phyloP scores from a whole-genome alignment of 768 basidiomycete genomes.

The Xerocomellus dryophilus region DNA sequence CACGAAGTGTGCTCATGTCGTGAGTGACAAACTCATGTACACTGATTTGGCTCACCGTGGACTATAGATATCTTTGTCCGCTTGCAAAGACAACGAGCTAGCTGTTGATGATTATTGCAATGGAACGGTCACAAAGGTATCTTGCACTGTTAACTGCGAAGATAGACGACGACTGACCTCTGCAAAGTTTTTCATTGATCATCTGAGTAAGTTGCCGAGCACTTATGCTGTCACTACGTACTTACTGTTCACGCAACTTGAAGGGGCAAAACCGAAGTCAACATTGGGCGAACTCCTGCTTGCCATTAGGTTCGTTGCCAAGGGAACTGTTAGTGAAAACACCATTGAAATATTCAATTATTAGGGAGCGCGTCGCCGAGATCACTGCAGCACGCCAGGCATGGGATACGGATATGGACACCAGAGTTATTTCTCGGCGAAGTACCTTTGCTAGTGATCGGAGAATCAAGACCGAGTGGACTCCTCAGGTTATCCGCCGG shows the following conservation, averaged over 20 bases:
- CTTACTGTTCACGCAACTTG: background rate
- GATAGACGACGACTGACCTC: background rate
- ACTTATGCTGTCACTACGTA: background rate
- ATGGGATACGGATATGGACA: conserved; percentile 3
- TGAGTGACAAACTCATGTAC: conserved; percentile 9
- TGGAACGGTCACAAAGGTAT: conserved; percentile 24
- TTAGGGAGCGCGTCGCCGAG: conserved; percentile 18
- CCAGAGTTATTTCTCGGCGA: conserved; percentile 7
- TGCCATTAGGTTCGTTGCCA: conserved; percentile 22
- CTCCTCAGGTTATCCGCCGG: conserved; percentile 9
- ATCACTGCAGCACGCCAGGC: conserved; percentile 16
- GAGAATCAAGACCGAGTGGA: background rate
- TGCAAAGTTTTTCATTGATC: conserved; percentile 29
- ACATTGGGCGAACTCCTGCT: conserved; percentile 23
- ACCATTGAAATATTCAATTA: background rate
- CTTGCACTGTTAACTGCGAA: background rate
- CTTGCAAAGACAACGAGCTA: conserved; percentile 26
- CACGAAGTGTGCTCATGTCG: conserved; percentile 19
- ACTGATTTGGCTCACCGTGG: background rate
- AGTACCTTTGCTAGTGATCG: conserved; percentile 8
- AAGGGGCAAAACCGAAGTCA: conserved; percentile 22
- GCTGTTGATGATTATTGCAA: conserved; percentile 20
- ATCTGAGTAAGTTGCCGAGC: conserved; percentile 19
- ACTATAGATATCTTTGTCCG: conserved; percentile 27
- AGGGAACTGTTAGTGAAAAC: background rate